Percentiles rank a stretch among this genome's conserved stretches.
phyloP scores from a whole-genome alignment of 2,329 filamentous ascomycete genomes.

The Scedosporium boydii region DNA sequence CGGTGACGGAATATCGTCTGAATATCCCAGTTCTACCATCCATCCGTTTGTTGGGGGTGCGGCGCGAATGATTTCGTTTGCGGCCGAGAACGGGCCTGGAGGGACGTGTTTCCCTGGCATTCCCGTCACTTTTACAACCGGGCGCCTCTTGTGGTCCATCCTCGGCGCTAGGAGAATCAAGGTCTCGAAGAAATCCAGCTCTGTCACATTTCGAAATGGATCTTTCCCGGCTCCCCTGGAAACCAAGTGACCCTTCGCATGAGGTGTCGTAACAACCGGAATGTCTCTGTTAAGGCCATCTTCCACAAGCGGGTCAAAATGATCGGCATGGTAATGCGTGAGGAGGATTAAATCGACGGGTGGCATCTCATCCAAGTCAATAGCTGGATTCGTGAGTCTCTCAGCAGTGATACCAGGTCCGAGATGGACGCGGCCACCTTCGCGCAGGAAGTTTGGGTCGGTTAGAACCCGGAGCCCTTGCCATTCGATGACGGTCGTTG shows the following conservation, averaged over 20 bases:
- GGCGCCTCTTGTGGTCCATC: constrained; percentile 21
- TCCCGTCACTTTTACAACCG: constrained; percentile 44
- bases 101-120: constrained; percentile 56
- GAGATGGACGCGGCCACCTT: constrained; percentile 56
- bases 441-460: constrained; percentile 56
- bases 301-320: constrained; percentile 31
- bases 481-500: constrained; percentile 47
- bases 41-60: constrained; percentile 57
- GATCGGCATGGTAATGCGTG: constrained; percentile 52
- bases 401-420: constrained; percentile 50
- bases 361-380: constrained; percentile 50
- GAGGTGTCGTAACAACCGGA: constrained; percentile 52
- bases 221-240: constrained; percentile 38
- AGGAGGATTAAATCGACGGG: constrained; percentile 50
- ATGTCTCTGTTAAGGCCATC: constrained; percentile 33
- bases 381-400: constrained; percentile 47
- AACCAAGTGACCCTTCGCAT: constrained; percentile 43
- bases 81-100: constrained; percentile 21
- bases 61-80: constrained; percentile 26
- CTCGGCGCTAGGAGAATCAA: constrained; percentile 15
- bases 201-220: constrained; percentile 43
- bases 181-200: constrained; percentile 45
- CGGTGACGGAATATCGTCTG: constrained; percentile 17
- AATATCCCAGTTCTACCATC: constrained; percentile 52
- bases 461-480: constrained; percentile 43